phyloP scores from a whole-genome alignment of 2,329 filamentous ascomycete genomes.

The Phyllosticta ampelicida region DNA sequence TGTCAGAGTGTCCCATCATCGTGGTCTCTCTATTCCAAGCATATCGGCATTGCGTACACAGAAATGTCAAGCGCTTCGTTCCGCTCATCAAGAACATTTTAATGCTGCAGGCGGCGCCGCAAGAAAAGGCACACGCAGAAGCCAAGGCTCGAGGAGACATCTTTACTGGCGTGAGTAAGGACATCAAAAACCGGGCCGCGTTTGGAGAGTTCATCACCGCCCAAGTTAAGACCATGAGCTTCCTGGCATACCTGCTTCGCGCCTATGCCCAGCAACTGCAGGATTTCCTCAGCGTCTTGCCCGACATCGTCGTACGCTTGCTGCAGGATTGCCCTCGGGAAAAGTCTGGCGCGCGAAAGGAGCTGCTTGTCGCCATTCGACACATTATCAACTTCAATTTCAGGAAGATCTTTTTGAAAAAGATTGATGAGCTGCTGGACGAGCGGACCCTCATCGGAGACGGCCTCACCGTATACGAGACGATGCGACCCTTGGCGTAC shows the following conservation, averaged over 20 bases:
- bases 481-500: slow-evolving; percentile 88
- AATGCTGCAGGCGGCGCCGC: slow-evolving; percentile 78
- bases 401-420: slow-evolving; percentile 82
- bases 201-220: slow-evolving; percentile 98
- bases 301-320: slow-evolving; percentile 79
- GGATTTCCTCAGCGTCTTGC: slow-evolving; percentile 78
- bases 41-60: slow-evolving; percentile 65
- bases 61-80: slow-evolving; percentile 86
- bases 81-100: slow-evolving; percentile 88
- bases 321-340: slow-evolving; percentile 90
- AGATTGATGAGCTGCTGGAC: slow-evolving; percentile 91
- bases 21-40: slow-evolving; percentile 97
- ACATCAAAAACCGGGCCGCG: slow-evolving; percentile 84
- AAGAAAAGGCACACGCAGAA: slow-evolving; percentile 82
- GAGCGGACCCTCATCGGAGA: slow-evolving; percentile 92
- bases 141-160: slow-evolving; percentile 68
- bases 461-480: slow-evolving; percentile 92
- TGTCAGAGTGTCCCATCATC: slow-evolving; percentile 96
- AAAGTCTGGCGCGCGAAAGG: slow-evolving; percentile 87
- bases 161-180: slow-evolving; percentile 85
- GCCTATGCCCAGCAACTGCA: slow-evolving; percentile 78
- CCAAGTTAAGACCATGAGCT: slow-evolving; percentile 99
- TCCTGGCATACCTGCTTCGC: slow-evolving; percentile 81
- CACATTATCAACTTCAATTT: slow-evolving; percentile 99
- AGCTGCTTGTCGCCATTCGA: slow-evolving; percentile 87